Evolutionary conservation across 2,329 filamentous ascomycete species (phyloP).

Genomic region (Rutstroemia sp.): DNA sequence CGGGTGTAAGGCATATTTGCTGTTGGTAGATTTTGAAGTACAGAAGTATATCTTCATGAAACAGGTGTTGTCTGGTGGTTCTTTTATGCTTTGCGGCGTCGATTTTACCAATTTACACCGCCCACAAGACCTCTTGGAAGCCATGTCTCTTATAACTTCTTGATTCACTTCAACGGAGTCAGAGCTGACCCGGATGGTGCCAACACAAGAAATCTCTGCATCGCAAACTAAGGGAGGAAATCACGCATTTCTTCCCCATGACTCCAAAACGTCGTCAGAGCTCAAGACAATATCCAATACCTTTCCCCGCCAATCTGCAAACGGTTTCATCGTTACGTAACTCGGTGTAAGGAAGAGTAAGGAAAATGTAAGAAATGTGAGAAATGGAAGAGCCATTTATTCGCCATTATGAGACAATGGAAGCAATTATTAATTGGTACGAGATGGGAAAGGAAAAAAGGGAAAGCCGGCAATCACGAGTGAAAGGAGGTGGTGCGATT

Average conservation of each 20-base stretch:
- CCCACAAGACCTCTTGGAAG: background rate
- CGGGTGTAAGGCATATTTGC: background rate
- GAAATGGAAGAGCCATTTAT: background rate
- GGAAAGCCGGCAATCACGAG: too few species aligned
- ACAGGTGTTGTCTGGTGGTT: background rate
- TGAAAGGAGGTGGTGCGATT: too few species aligned
- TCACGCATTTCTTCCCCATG: conserved; percentile 3
- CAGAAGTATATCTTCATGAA: background rate
- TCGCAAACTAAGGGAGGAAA: conserved; percentile 2
- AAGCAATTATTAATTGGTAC: background rate
- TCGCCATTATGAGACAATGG: background rate
- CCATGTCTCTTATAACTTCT: too few species aligned
- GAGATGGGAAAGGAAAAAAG: too few species aligned
- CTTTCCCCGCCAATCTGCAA: conserved; percentile 1
- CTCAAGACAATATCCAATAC: conserved; percentile 6
- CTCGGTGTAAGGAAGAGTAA: background rate
- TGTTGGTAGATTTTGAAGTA: background rate
- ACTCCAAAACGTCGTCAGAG: conserved; percentile 6
- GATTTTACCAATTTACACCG: background rate
- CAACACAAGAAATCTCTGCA: conserved; percentile 1
- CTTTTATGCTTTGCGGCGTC: background rate
- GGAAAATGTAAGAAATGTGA: background rate
- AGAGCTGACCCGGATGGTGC: background rate
- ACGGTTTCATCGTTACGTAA: conserved; percentile 10
- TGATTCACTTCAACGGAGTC: background rate